Percentiles rank a stretch among this genome's conserved stretches.
phyloP scores from a whole-genome alignment of 306 rosid species.

The Castanea mollissima region DNA sequence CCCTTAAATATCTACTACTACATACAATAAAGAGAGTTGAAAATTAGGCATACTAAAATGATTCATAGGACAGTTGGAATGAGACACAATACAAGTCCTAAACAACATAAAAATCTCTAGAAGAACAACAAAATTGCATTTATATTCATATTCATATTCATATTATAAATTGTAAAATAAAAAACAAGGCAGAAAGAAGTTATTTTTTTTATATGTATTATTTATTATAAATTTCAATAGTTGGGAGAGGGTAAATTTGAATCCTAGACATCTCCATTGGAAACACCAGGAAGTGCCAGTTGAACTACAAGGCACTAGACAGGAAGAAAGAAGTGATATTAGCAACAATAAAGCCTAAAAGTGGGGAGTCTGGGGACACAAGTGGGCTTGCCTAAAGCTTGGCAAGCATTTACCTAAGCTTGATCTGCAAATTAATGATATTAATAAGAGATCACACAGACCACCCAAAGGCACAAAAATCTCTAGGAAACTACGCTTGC shows the following conservation, averaged over 20 bases:
- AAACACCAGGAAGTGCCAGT: too few species aligned
- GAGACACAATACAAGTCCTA: background rate
- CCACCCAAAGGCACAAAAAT: background rate
- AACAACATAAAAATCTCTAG: background rate
- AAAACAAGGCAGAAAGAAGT: background rate
- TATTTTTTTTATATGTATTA: too few species aligned
- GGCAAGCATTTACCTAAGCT: background rate
- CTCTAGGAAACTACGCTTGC: background rate
- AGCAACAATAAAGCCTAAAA: background rate
- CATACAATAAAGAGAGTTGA: background rate
- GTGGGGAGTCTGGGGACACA: too few species aligned
- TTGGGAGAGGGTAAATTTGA: too few species aligned
- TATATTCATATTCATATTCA: too few species aligned
- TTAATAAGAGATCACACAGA: background rate
- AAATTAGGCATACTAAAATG: background rate
- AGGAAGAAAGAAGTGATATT: background rate
- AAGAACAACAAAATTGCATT: background rate
- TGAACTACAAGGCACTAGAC: too few species aligned
- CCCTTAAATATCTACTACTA: background rate
- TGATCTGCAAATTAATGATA: background rate
- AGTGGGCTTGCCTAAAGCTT: background rate
- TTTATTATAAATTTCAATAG: too few species aligned
- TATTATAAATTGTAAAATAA: too few species aligned
- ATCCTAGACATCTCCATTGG: too few species aligned
- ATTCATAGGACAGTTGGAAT: background rate